phyloP scores from a whole-genome alignment of 164 flowering plant genomes.

The Magnolia changhungtana region DNA sequence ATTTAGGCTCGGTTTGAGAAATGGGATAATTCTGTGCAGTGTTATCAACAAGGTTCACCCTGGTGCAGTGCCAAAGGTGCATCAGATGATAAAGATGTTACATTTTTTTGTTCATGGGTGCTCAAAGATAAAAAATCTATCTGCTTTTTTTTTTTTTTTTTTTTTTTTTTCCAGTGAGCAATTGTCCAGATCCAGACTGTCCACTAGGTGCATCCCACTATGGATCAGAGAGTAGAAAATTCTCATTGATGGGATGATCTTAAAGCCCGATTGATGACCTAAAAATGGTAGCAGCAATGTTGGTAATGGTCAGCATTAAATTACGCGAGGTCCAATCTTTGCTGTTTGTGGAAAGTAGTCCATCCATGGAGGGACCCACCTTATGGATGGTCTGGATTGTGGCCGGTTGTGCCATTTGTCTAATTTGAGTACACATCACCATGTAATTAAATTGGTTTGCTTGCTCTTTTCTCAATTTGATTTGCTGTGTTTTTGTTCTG shows the following conservation, averaged over 20 bases:
- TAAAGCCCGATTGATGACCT: neutral
- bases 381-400: neutral
- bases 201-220: neutral
- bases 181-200: neutral
- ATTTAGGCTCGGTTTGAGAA: constrained; percentile 73
- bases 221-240: neutral
- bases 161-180: neutral
- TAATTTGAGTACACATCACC: neutral
- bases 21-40: constrained; percentile 81
- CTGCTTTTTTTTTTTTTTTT: too few relatives aligned
- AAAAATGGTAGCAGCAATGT: neutral
- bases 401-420: neutral
- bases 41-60: constrained; percentile 76
- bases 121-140: too few relatives aligned
- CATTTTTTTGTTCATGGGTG: too few relatives aligned
- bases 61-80: constrained; percentile 88
- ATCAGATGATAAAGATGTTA: neutral
- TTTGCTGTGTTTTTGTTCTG: neutral
- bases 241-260: neutral
- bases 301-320: neutral
- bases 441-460: neutral
- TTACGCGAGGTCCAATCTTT: neutral
- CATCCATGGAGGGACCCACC: neutral
- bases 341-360: neutral
- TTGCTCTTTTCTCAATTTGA: neutral